Percentiles rank a stretch among this genome's conserved stretches.
Evolutionary conservation across 2,329 filamentous ascomycete genomes (phyloP).

Genomic region (Aspergillus versicolor): DNA sequence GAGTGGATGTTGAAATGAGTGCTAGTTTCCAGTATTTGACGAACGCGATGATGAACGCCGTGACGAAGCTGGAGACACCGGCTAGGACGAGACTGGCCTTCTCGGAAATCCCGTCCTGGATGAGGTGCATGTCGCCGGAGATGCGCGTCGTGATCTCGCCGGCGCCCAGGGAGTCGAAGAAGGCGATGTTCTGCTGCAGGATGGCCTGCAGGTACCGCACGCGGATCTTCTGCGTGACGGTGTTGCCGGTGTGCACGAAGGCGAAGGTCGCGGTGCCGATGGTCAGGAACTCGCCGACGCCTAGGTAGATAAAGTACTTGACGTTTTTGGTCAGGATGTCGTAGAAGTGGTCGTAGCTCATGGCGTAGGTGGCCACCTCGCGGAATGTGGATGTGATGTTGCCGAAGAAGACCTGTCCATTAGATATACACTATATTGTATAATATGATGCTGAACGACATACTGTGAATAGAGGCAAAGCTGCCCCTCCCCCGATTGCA

Average conservation of each 20-base stretch:
- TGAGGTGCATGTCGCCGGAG: conserved; percentile 83
- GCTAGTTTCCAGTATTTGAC: conserved; percentile 90
- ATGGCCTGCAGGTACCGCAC: conserved; percentile 78
- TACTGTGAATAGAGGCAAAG: conserved; percentile 73
- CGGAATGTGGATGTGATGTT: conserved; percentile 71
- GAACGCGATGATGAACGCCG: conserved; percentile 86
- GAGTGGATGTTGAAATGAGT: conserved; percentile 74
- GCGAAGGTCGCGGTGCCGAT: conserved; percentile 76
- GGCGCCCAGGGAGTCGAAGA: conserved; percentile 85
- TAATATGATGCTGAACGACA: too few relatives aligned
- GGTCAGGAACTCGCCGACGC: conserved; percentile 71
- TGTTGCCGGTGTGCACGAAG: conserved; percentile 82
- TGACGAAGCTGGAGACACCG: conserved; percentile 74
- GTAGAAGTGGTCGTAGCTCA: conserved; percentile 56
- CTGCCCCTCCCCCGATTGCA: conserved; percentile 69
- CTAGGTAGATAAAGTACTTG: conserved; percentile 80
- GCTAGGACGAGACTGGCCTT: conserved; percentile 77
- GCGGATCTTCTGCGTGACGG: conserved; percentile 72
- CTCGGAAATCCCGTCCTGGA: conserved; percentile 89
- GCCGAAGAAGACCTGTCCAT: conserved; percentile 62
- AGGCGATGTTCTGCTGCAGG: conserved; percentile 81
- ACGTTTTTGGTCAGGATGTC: conserved; percentile 60
- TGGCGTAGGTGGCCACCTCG: conserved; percentile 54
- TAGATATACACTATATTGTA: background rate
- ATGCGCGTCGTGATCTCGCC: conserved; percentile 91